Evolutionary conservation across 257 asterid genomes (phyloP).

Genomic region (Jacaranda copaia): DNA sequence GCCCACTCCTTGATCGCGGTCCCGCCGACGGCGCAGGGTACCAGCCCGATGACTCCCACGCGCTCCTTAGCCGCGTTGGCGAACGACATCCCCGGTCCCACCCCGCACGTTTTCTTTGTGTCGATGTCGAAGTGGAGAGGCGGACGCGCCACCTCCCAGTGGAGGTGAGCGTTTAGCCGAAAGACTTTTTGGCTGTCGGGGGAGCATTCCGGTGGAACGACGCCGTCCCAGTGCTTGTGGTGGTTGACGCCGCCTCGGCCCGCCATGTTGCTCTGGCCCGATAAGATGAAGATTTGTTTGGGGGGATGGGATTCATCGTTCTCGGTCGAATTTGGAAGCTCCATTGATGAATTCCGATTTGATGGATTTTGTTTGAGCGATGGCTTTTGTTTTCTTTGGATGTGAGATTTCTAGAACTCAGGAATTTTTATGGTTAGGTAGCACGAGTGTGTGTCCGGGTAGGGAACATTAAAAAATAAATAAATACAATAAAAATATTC

Average conservation of each 20-base stretch:
- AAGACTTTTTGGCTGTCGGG: slow-evolving; percentile 58
- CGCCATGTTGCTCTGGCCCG: slow-evolving; percentile 99
- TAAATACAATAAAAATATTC: no score
- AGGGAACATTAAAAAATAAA: not conserved
- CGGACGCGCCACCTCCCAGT: slow-evolving; percentile 77
- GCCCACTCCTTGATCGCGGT: slow-evolving; percentile 91
- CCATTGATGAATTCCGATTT: slow-evolving; percentile 34
- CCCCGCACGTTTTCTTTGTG: slow-evolving; percentile 75
- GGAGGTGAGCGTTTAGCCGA: slow-evolving; percentile 69
- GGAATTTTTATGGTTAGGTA: no score
- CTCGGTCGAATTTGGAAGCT: slow-evolving; percentile 30
- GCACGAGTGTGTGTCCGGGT: not conserved
- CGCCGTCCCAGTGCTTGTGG: slow-evolving; percentile 73
- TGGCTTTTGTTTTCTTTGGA: no score
- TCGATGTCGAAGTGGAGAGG: slow-evolving; percentile 93
- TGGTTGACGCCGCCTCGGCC: slow-evolving; percentile 89
- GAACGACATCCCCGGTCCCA: slow-evolving; percentile 91
- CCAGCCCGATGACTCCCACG: slow-evolving; percentile 65
- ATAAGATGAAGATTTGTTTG: slow-evolving; percentile 74
- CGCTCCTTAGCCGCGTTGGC: slow-evolving; percentile 71
- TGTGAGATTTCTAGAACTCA: no score
- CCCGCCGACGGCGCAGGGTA: slow-evolving; percentile 95
- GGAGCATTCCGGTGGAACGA: slow-evolving; percentile 69
- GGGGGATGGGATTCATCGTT: slow-evolving; percentile 42
- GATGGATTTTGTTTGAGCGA: not conserved